Evolutionary conservation across 163 green algal species (phyloP).

Genomic region (Scenedesmus sp.): DNA sequence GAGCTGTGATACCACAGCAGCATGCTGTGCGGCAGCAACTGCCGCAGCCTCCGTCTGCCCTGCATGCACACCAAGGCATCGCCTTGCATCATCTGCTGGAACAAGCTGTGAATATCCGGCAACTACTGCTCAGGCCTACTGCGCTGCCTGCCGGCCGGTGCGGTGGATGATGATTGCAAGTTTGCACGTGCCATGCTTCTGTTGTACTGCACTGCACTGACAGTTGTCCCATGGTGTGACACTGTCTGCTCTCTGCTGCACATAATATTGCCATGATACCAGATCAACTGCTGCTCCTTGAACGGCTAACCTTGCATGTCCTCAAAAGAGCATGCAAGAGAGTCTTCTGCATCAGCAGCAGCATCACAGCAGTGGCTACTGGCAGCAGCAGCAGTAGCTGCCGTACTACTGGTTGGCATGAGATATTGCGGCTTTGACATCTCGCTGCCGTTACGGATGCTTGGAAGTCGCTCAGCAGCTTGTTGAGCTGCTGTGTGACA

Average conservation of each 20-base stretch:
- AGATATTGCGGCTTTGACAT: background rate
- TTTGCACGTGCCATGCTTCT: too few relatives aligned
- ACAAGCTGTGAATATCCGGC: too few relatives aligned
- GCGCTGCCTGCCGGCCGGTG: too few relatives aligned
- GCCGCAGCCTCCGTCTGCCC: background rate
- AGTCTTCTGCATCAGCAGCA: background rate
- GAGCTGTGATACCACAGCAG: constrained; percentile 5
- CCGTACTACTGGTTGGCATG: background rate
- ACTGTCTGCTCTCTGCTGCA: too few relatives aligned
- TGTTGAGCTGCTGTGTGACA: background rate
- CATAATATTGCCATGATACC: too few relatives aligned
- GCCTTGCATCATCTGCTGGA: too few relatives aligned
- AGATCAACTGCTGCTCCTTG: background rate
- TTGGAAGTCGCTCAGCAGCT: constrained; percentile 20
- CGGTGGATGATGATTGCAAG: too few relatives aligned
- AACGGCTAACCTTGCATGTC: constrained; percentile 4
- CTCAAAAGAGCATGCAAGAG: background rate
- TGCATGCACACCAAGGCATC: background rate
- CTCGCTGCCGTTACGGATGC: constrained; percentile 15
- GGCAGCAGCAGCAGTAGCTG: background rate
- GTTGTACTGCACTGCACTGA: too few relatives aligned
- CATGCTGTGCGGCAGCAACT: constrained; percentile 29
- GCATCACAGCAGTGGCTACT: background rate
- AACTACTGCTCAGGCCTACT: too few relatives aligned
- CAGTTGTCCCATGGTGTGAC: too few relatives aligned